A percentile compares a stretch with the other conserved stretches of the same genome.
Evolutionary conservation across 768 basidiomycete species (phyloP).

Genomic region (Leucosporidium yakuticum): DNA sequence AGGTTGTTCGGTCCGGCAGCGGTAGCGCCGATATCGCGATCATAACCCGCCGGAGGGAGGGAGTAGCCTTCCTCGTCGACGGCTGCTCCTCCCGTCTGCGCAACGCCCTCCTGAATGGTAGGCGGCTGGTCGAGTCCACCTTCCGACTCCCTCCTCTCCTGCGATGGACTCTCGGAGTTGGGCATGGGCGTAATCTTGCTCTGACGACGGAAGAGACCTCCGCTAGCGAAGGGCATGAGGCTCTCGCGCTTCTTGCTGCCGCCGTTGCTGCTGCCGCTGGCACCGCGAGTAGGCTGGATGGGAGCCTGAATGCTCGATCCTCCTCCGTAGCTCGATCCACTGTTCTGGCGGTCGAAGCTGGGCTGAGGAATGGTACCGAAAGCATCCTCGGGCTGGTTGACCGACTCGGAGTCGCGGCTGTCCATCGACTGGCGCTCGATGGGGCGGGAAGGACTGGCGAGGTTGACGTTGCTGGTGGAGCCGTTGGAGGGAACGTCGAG

Average conservation of each 20-base stretch:
- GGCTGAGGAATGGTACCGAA: conserved; percentile 1
- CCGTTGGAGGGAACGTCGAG: conserved; percentile 5
- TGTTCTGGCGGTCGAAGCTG: too few relatives aligned
- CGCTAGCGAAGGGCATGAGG: conserved; percentile 17
- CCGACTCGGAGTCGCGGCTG: conserved; percentile 7
- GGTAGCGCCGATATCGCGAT: conserved; percentile 43
- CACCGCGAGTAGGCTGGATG: conserved; percentile 1
- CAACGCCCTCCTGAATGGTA: background rate
- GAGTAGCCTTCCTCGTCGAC: conserved; percentile 48
- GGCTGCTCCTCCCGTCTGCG: background rate
- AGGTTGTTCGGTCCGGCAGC: conserved; percentile 24
- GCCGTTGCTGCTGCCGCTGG: background rate
- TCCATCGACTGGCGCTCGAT: conserved; percentile 1
- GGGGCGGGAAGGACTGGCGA: background rate
- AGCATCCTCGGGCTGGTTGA: background rate
- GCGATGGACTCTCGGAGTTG: background rate
- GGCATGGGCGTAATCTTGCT: background rate
- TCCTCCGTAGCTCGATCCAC: background rate
- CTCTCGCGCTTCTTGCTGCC: conserved; percentile 4
- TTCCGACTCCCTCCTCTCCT: background rate
- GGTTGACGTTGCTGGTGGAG: background rate
- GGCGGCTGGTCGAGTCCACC: background rate
- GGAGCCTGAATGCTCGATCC: conserved; percentile 1
- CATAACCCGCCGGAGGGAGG: conserved; percentile 45
- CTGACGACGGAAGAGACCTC: conserved; percentile 19